Evolutionary conservation across 306 rosid species (phyloP).

Genomic region (Quercus ilex): DNA sequence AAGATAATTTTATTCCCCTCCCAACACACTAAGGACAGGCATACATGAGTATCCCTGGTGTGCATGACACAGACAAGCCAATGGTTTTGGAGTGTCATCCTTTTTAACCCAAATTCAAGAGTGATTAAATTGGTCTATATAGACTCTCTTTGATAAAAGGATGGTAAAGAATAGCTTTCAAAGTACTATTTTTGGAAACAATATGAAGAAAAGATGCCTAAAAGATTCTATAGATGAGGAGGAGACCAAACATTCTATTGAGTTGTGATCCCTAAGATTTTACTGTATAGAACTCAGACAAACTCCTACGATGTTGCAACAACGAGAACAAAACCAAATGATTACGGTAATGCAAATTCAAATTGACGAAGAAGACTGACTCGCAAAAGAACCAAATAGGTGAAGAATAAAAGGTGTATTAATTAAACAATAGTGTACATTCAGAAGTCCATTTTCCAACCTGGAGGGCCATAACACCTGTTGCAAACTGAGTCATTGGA

Average conservation of each 20-base stretch:
- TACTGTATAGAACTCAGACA: too few species aligned
- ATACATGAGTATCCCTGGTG: too few species aligned
- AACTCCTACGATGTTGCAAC: not conserved
- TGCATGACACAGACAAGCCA: too few species aligned
- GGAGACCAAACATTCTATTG: not conserved
- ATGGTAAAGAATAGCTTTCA: not conserved
- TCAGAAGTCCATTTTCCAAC: constrained; percentile 42
- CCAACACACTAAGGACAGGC: too few species aligned
- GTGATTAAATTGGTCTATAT: not conserved
- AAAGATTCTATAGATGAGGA: too few species aligned
- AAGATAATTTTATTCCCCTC: too few species aligned
- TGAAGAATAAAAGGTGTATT: not conserved
- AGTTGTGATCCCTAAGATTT: not conserved
- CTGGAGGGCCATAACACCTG: constrained; percentile 99
- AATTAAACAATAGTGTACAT: not conserved
- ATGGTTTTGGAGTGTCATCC: too few species aligned
- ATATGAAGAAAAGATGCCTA: not conserved
- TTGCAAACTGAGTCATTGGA: constrained; percentile 93
- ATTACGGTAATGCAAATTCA: not conserved
- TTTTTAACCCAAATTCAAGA: not conserved
- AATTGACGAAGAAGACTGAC: not conserved
- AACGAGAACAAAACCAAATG: not conserved
- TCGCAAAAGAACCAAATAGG: constrained; percentile 2
- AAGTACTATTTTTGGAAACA: not conserved
- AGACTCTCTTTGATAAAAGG: not conserved